Base-by-base conservation (phyloP, 2,329 filamentous ascomycete species). In the Xylaria sp. region DNA sequence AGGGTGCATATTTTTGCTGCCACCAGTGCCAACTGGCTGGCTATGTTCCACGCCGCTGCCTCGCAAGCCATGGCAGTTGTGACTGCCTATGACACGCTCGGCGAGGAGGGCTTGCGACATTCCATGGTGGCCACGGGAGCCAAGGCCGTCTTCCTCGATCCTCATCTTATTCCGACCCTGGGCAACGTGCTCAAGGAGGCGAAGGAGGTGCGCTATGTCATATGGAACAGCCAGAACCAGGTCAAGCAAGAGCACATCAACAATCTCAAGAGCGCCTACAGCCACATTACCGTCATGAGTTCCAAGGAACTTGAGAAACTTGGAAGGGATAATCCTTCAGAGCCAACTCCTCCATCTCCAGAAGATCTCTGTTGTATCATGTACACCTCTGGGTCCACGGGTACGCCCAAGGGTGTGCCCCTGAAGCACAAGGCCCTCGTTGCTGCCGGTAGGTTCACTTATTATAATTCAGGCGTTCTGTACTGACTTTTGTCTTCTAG, bases 61-160 rank as follows among this genome's bases (percentile, higher is more conserved):
- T 93, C 92, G 20, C 93, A 97, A 82, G 93, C 91, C 50, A 88
- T 96, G 82, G 89, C 92, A 64, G 91, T 94, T 72, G 91, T 94
- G 57, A 94, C 92, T 37, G 91, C 91, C 48, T 93, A 93, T 79
- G 91, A 93, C 79, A 93, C 91, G 8, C 87, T 93, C 39, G 91
- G 91, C 41, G 90, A 92, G 78, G 89, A 91, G 70, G 91, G 91
- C 39, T 81, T 93, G 70, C 88, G 87, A 78, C 90, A 93, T 81
- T 92, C 91, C 2, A 85, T 93, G 78, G 84, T 88, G 44, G 90
- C 92, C 76, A 93, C 91, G n/a, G 84, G 87, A 69, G 89, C 90
- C 64, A 89, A 88, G 76, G 87, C 89, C 73, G 90, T 93, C 80
- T 93, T 92, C 86, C 86, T 93, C 66, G 92, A 95, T 78, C 90